Base-by-base conservation (phyloP, 2,329 filamentous ascomycete species). In the Colletotrichum shisoi region DNA sequence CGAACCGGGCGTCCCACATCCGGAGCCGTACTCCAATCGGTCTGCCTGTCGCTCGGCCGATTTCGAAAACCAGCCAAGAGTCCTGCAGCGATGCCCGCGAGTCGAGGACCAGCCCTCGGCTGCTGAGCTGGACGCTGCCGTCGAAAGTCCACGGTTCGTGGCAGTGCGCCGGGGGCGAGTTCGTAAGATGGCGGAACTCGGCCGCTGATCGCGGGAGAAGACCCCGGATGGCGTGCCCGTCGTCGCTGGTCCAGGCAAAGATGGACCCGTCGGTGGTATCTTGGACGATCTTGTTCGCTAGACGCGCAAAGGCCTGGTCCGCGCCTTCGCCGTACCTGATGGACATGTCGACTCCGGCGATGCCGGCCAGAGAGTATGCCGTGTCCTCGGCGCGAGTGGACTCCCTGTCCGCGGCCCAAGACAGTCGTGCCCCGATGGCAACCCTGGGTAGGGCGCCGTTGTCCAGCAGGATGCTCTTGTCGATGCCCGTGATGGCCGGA, bases 311-410 rank as follows among this genome's bases (percentile, higher is more conserved):
- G 2, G 72, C 70, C 24, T 65, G 68, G 8, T 17, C 12, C 17
- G 27, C n/a, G 45, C 73, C 72, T 57, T 75, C 74, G 19, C 73
- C 72, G 42, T 75, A 75, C 3, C 71, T 63, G 15, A 71, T 54
- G 8, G 71, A 67, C 71, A 76, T 74, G 27, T 69, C 72, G n/a
- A 74, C 65, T 24, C 67, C 62, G 34, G 75, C 72, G 13, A 75
- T 48, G 13, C 74, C 74, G 12, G 73, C 53, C 24, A 75, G 59
- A 19, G 70, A 72, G 45, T 75, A 75, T 1, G 72, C 73, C 7
- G 67, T 49, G 61, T 76, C 72, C 52, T 74, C 68, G 60, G 40
- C 4, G 7, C 70, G 62, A 2, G 64, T 72, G 3, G 70, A 73
- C 52, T 66, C 27, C 34, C 73, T 57, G 4, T 58, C 62, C 3